Conservation (phyloP, 2,329 filamentous ascomycete genomes). For the Aspergillus costaricaensis region DNA sequence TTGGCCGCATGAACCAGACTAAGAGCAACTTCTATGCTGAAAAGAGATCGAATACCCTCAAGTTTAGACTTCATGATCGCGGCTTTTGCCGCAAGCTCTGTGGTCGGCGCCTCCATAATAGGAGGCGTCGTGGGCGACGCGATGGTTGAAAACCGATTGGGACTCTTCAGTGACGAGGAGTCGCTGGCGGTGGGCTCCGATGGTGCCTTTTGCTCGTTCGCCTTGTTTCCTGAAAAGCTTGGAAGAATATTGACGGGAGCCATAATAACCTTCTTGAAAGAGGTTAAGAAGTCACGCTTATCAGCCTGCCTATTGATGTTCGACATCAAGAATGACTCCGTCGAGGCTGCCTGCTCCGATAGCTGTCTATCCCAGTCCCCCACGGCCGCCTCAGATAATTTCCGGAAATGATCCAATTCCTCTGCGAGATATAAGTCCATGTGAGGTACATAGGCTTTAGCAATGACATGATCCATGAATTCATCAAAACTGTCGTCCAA, state of each 20-base stretch:
- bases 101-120: slow-evolving; percentile 72
- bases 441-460: slow-evolving; percentile 83
- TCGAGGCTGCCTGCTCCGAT: slow-evolving; percentile 83
- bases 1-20: slow-evolving; percentile 88
- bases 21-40: slow-evolving; percentile 93
- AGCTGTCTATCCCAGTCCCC: slow-evolving; percentile 87
- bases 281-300: slow-evolving; percentile 93
- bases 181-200: slow-evolving; percentile 23
- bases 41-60: slow-evolving; percentile 91
- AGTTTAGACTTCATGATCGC: slow-evolving; percentile 93
- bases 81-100: slow-evolving; percentile 94
- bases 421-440: slow-evolving; percentile 92
- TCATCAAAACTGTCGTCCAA: slow-evolving; percentile 63
- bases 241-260: slow-evolving; percentile 93
- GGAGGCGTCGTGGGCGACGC: slow-evolving; percentile 35
- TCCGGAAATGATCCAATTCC: slow-evolving; percentile 82
- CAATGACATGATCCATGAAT: slow-evolving; percentile 67
- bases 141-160: slow-evolving; percentile 43
- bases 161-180: slow-evolving; percentile 27
- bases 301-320: slow-evolving; percentile 92
- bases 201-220: slow-evolving; percentile 38
- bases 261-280: slow-evolving; percentile 99
- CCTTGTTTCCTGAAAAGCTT: slow-evolving; percentile 65
- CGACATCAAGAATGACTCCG: slow-evolving; percentile 93
- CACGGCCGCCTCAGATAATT: slow-evolving; percentile 74